Base-by-base conservation (phyloP, 352 stramenopile genomes). In the Globisporangium iwayamae region DNA sequence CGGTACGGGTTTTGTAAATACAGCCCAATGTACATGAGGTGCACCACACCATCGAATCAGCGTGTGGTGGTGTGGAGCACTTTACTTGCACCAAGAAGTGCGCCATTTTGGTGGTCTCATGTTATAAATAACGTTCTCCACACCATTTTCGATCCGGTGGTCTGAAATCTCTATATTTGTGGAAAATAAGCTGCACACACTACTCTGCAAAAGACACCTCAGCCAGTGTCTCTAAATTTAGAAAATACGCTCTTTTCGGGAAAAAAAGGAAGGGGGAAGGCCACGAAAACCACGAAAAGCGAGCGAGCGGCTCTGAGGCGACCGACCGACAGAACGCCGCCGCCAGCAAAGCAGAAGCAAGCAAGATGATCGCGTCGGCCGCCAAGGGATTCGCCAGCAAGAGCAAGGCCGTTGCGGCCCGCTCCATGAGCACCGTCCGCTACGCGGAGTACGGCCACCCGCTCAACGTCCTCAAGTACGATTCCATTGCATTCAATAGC, bases 361-460 rank as follows among this genome's bases (percentile, higher is more conserved):
- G 22, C 46, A 25, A 46, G 46, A 38, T 91, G 82, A 68, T 91
- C 70, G 79, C 76, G 61, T 72, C 72, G 59, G 70, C 87, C 69
- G 75, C 72, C 67, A 90, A 90, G 76, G 68, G 77, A 66, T 63
- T 83, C 56, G 55, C 67, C 39, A 68, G 74, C 52, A 67, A 81
- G 62, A 70, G 56, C 75, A 68, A 65, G 63, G 32, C 28, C 39
- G 50, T 56, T 52, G 53, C 56, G 57, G 73, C 60, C 65, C 81
- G 79, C 74, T 75, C 80, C 59, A 90, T 92, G 81, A 86, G 78
- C 73, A 90, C 83, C 43, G 62, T 92, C 51, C 79, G 81, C 70
- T 92, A 92, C 63, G 61, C 80, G 50, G 81, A 90, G 68, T 87
- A 87, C 68, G 83, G 83, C 56, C 77, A 90, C 67, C 83, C 83